phyloP scores from a whole-genome alignment of 805 yeast species.

The Diddensiella transvaalensis region DNA sequence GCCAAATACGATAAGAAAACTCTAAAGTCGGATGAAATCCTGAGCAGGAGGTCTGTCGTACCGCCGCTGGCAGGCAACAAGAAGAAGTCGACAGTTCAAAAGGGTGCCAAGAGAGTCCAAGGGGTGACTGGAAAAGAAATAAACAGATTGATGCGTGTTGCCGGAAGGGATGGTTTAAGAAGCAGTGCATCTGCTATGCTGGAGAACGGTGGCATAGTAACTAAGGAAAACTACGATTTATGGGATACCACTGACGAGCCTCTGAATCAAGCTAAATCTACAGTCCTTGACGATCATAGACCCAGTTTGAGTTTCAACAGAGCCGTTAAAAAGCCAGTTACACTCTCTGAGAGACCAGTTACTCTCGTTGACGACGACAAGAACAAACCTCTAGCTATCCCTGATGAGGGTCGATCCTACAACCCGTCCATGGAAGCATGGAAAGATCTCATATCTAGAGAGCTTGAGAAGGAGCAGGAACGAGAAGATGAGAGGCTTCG shows the following conservation, averaged over 20 bases:
- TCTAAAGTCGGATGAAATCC: constrained; percentile 63
- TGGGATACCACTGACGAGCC: constrained; percentile 47
- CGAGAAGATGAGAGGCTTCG: constrained; percentile 61
- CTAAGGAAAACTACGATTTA: constrained; percentile 54
- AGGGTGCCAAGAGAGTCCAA: constrained; percentile 45
- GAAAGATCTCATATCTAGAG: constrained; percentile 66
- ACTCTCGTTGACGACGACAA: constrained; percentile 53
- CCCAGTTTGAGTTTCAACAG: constrained; percentile 25
- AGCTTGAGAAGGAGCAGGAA: constrained; percentile 60
- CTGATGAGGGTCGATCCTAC: constrained; percentile 88
- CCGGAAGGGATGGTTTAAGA: constrained; percentile 64
- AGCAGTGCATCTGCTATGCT: constrained; percentile 47
- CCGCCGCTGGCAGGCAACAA: constrained; percentile 52
- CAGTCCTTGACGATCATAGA: constrained; percentile 10
- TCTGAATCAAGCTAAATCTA: not conserved
- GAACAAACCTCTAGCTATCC: constrained; percentile 39
- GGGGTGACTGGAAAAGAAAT: constrained; percentile 65
- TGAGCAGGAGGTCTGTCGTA: constrained; percentile 73
- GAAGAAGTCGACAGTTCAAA: constrained; percentile 28
- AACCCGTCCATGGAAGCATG: constrained; percentile 86
- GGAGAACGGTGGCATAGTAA: constrained; percentile 62
- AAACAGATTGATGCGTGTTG: constrained; percentile 62
- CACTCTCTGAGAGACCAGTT: constrained; percentile 50
- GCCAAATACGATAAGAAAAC: constrained; percentile 40
- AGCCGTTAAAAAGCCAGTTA: constrained; percentile 34